Conservation (phyloP, 2,329 filamentous ascomycete species). For the Cladosporium colombiae region DNA sequence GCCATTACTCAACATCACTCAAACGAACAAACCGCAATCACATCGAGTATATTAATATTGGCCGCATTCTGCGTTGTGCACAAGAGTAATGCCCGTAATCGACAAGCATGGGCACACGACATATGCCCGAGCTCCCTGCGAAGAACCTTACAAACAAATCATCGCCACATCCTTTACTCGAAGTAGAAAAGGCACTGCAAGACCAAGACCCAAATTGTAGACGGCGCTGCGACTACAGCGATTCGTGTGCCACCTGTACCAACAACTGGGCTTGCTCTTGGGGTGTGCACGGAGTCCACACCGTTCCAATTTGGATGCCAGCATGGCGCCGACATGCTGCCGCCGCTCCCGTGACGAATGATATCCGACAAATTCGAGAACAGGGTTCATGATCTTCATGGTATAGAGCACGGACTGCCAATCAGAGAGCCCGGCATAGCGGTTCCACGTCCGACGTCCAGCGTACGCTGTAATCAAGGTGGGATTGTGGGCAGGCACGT, state of each 20-base stretch:
- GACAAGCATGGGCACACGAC: background rate
- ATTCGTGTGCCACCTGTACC: background rate
- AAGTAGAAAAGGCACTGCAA: background rate
- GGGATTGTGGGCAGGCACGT: constrained; percentile 1
- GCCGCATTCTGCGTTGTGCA: background rate
- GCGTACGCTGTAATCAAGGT: background rate
- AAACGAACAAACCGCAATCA: background rate
- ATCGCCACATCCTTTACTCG: background rate
- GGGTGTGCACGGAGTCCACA: background rate
- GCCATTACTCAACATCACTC: background rate
- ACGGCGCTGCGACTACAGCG: background rate
- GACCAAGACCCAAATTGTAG: background rate
- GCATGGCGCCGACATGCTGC: background rate
- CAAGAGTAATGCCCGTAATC: background rate
- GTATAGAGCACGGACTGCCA: constrained; percentile 7
- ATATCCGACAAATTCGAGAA: too few species aligned
- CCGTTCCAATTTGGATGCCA: background rate
- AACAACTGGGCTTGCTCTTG: background rate
- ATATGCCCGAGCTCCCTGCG: background rate
- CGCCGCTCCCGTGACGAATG: background rate
- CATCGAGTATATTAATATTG: background rate
- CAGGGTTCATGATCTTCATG: constrained; percentile 2
- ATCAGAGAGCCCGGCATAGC: background rate
- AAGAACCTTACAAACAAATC: background rate
- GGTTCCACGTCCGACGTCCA: background rate